phyloP scores from a whole-genome alignment of 2,329 filamentous ascomycete genomes.

The Ceratocystiopsis minuta region DNA sequence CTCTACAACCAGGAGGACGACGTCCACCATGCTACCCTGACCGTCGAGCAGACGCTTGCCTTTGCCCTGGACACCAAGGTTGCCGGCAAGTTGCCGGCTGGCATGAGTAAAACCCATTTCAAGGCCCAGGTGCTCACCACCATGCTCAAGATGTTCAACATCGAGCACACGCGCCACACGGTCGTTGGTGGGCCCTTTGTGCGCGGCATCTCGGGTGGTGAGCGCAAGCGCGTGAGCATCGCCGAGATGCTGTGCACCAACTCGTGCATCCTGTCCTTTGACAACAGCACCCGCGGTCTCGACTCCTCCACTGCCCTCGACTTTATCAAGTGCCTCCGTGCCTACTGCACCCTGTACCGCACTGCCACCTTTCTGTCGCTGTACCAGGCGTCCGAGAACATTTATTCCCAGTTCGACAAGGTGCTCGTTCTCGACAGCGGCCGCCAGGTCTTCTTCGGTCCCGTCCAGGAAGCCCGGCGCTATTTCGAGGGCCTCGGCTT shows the following conservation, averaged over 20 bases:
- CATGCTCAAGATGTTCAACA: constrained; percentile 83
- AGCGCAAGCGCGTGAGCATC: constrained; percentile 65
- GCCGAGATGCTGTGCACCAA: constrained; percentile 68
- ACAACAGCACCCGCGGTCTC: constrained; percentile 43
- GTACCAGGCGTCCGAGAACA: constrained; percentile 71
- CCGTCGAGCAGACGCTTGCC: constrained; percentile 69
- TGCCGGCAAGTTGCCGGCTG: constrained; percentile 59
- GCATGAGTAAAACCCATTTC: constrained; percentile 49
- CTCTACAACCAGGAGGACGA: constrained; percentile 82
- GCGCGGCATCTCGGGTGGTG: constrained; percentile 62
- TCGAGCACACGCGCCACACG: constrained; percentile 72
- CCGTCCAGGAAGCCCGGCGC: constrained; percentile 42
- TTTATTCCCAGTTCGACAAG: constrained; percentile 67
- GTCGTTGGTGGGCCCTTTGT: constrained; percentile 71
- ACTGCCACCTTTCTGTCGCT: constrained; percentile 73
- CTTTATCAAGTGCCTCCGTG: constrained; percentile 44
- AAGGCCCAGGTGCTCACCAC: constrained; percentile 58
- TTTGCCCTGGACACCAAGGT: constrained; percentile 78
- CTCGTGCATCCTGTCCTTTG: constrained; percentile 55
- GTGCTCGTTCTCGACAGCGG: constrained; percentile 66
- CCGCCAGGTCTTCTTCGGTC: constrained; percentile 59
- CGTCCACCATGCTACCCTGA: constrained; percentile 67
- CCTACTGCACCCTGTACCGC: constrained; percentile 69
- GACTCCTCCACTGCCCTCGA: constrained; percentile 38
- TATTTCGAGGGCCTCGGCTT: constrained; percentile 71